Percentiles rank a stretch among this genome's conserved stretches.
Conservation (phyloP, 2,329 filamentous ascomycete species). For the Claviceps cyperi region DNA sequence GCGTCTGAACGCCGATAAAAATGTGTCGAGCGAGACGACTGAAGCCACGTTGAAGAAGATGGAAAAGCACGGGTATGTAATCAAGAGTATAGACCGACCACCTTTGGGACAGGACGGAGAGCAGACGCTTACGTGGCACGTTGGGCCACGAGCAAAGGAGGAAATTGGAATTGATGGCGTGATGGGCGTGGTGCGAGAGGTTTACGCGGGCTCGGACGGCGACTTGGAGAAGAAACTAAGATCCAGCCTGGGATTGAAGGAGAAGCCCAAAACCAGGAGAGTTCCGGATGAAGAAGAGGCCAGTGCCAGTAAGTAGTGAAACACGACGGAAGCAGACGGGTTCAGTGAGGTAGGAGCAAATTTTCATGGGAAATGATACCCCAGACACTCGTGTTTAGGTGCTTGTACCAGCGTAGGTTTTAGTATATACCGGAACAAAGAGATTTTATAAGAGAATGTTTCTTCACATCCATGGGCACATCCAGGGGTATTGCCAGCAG, state of each 20-base stretch:
- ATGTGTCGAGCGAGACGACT: slow-evolving; percentile 61
- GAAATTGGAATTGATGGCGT: slow-evolving; percentile 72
- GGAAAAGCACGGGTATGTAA: slow-evolving; percentile 69
- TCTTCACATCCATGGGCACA: not conserved
- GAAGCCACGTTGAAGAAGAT: slow-evolving; percentile 62
- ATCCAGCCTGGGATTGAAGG: slow-evolving; percentile 43
- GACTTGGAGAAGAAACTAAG: slow-evolving; percentile 46
- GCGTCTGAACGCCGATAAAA: slow-evolving; percentile 60
- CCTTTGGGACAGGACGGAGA: slow-evolving; percentile 46
- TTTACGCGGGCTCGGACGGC: slow-evolving; percentile 39
- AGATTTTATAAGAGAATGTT: not conserved
- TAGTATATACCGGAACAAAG: not conserved
- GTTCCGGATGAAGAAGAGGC: slow-evolving; percentile 10
- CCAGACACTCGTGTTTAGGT: not conserved
- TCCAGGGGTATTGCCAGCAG: not conserved
- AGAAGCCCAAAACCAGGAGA: slow-evolving; percentile 12
- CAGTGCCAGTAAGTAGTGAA: slow-evolving; percentile 1
- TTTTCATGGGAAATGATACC: not conserved
- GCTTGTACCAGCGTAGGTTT: not conserved
- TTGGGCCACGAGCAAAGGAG: slow-evolving; percentile 72
- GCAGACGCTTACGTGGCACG: slow-evolving; percentile 63
- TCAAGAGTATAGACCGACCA: slow-evolving; percentile 53
- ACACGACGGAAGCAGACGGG: not conserved
- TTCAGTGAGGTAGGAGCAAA: not conserved
- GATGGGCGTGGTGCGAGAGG: slow-evolving; percentile 49